These are phyloP conservation scores for Gaillardinia entomophila DNA, from an alignment of 805 yeast species.

Conservation along the genomic window DNA sequence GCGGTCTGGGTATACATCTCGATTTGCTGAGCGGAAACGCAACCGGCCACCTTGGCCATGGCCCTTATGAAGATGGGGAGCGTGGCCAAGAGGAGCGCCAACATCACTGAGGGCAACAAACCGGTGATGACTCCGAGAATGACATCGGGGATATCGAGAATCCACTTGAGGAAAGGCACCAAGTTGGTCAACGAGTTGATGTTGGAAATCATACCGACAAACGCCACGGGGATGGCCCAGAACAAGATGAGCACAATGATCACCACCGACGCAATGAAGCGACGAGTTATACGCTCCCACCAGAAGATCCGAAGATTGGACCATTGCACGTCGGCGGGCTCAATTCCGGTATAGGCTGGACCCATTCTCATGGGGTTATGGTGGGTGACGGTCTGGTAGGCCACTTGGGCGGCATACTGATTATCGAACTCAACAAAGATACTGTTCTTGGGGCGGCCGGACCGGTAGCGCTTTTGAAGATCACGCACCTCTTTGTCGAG, in stretches of 20 bases:
- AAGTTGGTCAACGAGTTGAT: constrained; percentile 56
- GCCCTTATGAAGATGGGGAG: constrained; percentile 60
- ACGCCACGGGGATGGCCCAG: constrained; percentile 78
- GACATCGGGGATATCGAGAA: constrained; percentile 47
- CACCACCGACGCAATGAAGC: constrained; percentile 45
- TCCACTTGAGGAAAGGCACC: constrained; percentile 43
- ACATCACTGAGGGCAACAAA: constrained; percentile 59
- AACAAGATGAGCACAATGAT: constrained; percentile 51
- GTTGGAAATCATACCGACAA: constrained; percentile 71
- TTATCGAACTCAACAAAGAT: constrained; percentile 74
- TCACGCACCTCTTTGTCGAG: constrained; percentile 51
- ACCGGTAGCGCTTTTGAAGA: constrained; percentile 46
- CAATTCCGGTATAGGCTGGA: constrained; percentile 58
- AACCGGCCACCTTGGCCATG: constrained; percentile 58
- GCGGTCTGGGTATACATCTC: constrained; percentile 64
- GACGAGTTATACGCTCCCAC: constrained; percentile 68
- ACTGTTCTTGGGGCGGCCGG: constrained; percentile 64
- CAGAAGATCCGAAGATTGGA: constrained; percentile 68
- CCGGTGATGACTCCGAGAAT: constrained; percentile 65
- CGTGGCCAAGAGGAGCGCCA: constrained; percentile 60
- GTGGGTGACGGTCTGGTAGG: constrained; percentile 56
- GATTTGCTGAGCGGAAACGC: constrained; percentile 49
- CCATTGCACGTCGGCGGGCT: constrained; percentile 64
- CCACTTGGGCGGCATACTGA: constrained; percentile 71
- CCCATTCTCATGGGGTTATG: constrained; percentile 61